Evolutionary conservation across 208 protist genomes (phyloP), one percentile per base, ranked within the genome.

Genomic region (Acanthamoeba royreba): DNA sequence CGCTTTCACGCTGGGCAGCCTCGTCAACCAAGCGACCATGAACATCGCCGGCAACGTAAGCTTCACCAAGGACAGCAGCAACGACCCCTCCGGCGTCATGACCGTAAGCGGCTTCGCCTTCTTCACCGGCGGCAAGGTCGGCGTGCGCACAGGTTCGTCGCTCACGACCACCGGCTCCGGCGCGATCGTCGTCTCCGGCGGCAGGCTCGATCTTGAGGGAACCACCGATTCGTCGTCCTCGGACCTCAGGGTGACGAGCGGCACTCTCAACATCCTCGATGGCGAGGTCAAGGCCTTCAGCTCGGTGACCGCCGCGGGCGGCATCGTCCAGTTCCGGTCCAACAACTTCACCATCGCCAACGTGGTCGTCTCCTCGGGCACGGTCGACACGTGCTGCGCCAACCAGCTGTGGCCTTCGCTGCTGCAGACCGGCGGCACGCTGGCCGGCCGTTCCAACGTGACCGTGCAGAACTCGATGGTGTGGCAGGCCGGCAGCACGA

Each of bases 341-440:
- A 61, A 74, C 85, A 35, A 91, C 61, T 47, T 52, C 85, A 25
- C 52, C 8, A 35, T 91, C 38, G 15, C 43, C 0, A 7, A n/a
- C 33, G 61, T 91, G 9, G 11, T 38, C n/a, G 7, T 91, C 35
- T 47, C 38, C 4, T 33, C 85, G 35, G 85, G 55, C 38, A 40
- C 42, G 13, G 53, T 91, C 11, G 85, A 91, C 28, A 42, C 85
- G 52, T 63, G 85, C 85, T 91, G 85, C 85, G 38, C 61, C 33
- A 91, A 91, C 85, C 85, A 72, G 61, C 53, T 91, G 42, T 91
- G 85, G 85, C 55, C 52, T 33, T 1, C 31, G 38, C 85, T 91
- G 35, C 3, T 33, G 25, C 85, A 74, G 4, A 45, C 4, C 38
- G 40, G 33, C 42, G 85, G 85, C 28, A 35, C n/a, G 45, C 85